Conservation (phyloP, 176 grass and related monocot genomes). For the Thinopyrum elongatum region DNA sequence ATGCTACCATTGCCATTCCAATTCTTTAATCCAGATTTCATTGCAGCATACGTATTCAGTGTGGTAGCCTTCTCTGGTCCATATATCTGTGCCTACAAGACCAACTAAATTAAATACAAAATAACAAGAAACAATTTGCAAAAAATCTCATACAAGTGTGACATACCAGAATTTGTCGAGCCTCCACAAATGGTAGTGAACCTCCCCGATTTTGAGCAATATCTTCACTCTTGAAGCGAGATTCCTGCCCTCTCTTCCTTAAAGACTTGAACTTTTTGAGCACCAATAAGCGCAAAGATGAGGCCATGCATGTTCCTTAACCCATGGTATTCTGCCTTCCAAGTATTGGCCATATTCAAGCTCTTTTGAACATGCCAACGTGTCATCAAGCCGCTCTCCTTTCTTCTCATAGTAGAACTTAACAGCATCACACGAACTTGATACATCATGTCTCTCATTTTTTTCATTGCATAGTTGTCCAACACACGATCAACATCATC, state of each 20-base stretch:
- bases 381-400: neutral
- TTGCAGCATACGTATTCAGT: conserved; percentile 11
- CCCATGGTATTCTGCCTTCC: neutral
- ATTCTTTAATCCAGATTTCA: conserved; percentile 7
- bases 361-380: neutral
- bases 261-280: neutral
- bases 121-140: neutral
- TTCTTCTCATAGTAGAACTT: neutral
- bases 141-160: neutral
- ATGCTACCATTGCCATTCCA: neutral
- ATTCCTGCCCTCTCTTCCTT: neutral
- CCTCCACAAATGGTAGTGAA: neutral
- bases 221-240: neutral
- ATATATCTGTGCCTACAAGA: conserved; percentile 9
- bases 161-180: neutral
- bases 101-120: neutral
- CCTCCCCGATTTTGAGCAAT: neutral
- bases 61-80: neutral
- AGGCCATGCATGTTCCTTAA: neutral
- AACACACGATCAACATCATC: neutral
- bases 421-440: neutral
- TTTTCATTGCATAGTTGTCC: too few relatives aligned
- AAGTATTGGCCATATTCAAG: neutral
- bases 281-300: neutral
- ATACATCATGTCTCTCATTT: neutral